phyloP scores from a whole-genome alignment of 768 basidiomycete species.

The Peribolospora kevripleyi region DNA sequence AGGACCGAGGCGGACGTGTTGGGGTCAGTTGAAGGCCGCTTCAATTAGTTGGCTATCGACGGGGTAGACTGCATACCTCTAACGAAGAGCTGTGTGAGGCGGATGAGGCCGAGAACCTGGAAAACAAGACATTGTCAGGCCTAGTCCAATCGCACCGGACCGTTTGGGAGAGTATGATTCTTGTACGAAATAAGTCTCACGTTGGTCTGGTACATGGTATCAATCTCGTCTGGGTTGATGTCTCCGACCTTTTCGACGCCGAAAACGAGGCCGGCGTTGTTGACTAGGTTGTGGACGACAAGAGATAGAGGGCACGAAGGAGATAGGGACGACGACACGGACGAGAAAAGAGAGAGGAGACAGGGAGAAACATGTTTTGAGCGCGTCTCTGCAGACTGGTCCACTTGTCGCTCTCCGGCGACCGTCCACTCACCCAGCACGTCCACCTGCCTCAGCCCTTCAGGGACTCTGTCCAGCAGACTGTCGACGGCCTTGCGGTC shows the following conservation, averaged over 20 bases:
- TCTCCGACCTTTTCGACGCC: conserved; percentile 71
- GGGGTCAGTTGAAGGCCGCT: background rate
- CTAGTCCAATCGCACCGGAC: background rate
- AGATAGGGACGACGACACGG: background rate
- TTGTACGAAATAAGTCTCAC: conserved; percentile 17
- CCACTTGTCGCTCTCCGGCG: background rate
- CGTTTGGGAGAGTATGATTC: background rate
- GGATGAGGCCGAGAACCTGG: conserved; percentile 58
- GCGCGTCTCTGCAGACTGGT: background rate
- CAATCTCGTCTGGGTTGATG: conserved; percentile 37
- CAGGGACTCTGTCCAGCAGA: conserved; percentile 3
- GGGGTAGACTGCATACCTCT: conserved; percentile 23
- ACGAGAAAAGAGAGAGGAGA: background rate
- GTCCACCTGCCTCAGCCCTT: conserved; percentile 7
- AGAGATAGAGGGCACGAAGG: too few species aligned
- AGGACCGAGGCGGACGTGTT: conserved; percentile 3
- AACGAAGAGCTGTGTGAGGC: conserved; percentile 34
- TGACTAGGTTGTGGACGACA: conserved; percentile 23
- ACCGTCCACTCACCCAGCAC: conserved; percentile 1
- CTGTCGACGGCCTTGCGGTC: conserved; percentile 4
- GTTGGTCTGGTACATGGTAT: conserved; percentile 52
- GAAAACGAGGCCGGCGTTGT: conserved; percentile 71
- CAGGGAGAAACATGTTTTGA: background rate
- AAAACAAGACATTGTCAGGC: conserved; percentile 7
- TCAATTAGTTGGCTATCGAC: background rate